Evolutionary conservation across 257 asterid genomes (phyloP), one percentile per base, ranked within the genome.

Genomic region (Gentiana straminea): DNA sequence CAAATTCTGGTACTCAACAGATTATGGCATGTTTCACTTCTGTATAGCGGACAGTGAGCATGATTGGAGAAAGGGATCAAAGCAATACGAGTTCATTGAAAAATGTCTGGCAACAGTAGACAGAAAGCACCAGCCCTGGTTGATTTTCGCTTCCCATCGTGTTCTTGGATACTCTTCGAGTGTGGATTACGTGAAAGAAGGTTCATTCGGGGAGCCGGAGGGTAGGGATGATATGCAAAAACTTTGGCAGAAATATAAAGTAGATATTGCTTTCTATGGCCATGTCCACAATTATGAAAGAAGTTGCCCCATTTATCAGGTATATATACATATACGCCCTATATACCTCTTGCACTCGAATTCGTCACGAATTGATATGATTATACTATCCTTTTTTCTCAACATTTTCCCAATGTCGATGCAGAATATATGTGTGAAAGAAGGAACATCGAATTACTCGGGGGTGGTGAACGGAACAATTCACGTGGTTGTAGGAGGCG

Each of bases 211-310:
- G 87, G 81, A 2, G 73, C 24, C 24, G 24, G 24, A 24, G 24
- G 24, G 24, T 24, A 24, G 24, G 24, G 24, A 24, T 24, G 24
- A 73, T 68, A 94, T 87, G 48, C 96, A 82, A 55, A 87, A 75
- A 44, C 93, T 87, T 4, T 87, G 96, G 96, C 96, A 87, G 77
- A 87, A 84, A 71, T 77, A 87, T 61, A 87, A 80, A 71, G 94
- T 87, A 11, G 93, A 87, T 55, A 75, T 84, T 15, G 96, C 92
- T 56, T 68, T 87, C 62, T 87, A 61, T 10, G 93, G 96, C 5
- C 94, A 87, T 46, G 84, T 68, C 13, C 96, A 87, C 63, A 78
- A 70, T 51, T 87, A 87, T 0, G 96, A 87, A 72, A 74, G 94
- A 55, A 84, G 87, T n/a, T 87, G 94, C 60, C 87, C 96, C 6